These are phyloP conservation scores for Ogataea zsoltii DNA, from an alignment of 805 yeast genomes.

Conservation along the genomic window DNA sequence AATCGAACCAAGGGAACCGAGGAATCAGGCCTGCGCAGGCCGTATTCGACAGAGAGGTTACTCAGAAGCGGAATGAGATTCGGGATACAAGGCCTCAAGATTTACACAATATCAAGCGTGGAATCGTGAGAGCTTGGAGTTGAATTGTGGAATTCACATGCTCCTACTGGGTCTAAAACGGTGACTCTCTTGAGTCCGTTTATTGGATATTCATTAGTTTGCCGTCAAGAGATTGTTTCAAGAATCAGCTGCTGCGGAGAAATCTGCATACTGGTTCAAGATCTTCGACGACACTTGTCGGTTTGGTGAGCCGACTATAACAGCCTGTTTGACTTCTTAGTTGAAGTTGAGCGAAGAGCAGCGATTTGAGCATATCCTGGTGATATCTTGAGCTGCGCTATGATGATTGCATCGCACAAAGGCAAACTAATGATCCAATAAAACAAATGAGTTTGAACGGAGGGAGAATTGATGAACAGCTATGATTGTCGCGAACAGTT, in stretches of 20 bases:
- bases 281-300: neutral
- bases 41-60: no score
- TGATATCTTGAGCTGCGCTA: neutral
- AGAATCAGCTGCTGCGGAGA: neutral
- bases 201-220: slow-evolving; percentile 3
- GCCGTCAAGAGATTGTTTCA: slow-evolving; percentile 3
- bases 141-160: no score
- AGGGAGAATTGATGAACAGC: no score
- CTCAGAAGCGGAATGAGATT: no score
- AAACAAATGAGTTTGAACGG: no score
- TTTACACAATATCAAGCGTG: no score
- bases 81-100: no score
- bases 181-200: neutral
- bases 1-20: no score
- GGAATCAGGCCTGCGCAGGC: no score
- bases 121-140: no score
- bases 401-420: neutral
- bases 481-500: no score
- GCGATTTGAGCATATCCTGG: neutral
- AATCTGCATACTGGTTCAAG: neutral
- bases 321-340: slow-evolving; percentile 9
- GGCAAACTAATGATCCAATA: neutral
- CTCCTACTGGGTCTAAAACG: no score
- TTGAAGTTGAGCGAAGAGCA: slow-evolving; percentile 8
- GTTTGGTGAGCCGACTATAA: slow-evolving; percentile 9